These are phyloP conservation scores for Botrytis tulipae DNA, from an alignment of 2,329 filamentous ascomycete genomes.

Conservation along the genomic window DNA sequence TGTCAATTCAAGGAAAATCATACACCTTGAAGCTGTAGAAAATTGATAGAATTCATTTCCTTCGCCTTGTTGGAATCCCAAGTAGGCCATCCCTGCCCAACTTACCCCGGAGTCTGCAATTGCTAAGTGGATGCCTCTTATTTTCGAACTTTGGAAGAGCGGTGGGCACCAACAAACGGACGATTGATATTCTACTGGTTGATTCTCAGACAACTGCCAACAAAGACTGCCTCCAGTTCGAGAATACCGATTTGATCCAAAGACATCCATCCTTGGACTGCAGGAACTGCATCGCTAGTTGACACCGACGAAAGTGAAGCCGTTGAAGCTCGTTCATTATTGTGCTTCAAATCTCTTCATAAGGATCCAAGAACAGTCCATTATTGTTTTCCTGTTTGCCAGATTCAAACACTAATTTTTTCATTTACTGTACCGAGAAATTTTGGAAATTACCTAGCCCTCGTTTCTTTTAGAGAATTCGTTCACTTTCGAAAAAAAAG, in stretches of 20 bases:
- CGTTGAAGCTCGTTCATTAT: constrained; percentile 28
- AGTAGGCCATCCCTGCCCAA: constrained; percentile 28
- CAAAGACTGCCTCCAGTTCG: constrained; percentile 47
- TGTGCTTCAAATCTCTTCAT: constrained; percentile 27
- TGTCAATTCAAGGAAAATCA: constrained; percentile 24
- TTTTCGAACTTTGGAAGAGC: constrained; percentile 46
- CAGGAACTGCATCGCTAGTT: constrained; percentile 32
- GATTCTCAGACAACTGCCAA: constrained; percentile 49
- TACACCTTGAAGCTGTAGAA: constrained; percentile 10
- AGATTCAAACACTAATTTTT: constrained; percentile 28
- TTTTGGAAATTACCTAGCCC: constrained; percentile 19
- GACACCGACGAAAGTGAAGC: constrained; percentile 31
- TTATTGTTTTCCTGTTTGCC: constrained; percentile 34
- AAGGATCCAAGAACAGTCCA: constrained; percentile 29
- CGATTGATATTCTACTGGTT: constrained; percentile 40
- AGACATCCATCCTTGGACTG: constrained; percentile 33
- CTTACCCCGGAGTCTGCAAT: constrained; percentile 10
- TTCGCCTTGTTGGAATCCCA: constrained; percentile 19
- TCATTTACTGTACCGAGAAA: constrained; percentile 28
- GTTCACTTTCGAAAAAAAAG: constrained; percentile 29
- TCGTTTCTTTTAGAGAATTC: constrained; percentile 24
- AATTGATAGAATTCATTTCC: constrained; percentile 26
- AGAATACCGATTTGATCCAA: constrained; percentile 37
- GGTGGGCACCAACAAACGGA: constrained; percentile 51
- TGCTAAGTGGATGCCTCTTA: constrained; percentile 40